phyloP scores from a whole-genome alignment of 805 yeast genomes.

The Candida corydali region DNA sequence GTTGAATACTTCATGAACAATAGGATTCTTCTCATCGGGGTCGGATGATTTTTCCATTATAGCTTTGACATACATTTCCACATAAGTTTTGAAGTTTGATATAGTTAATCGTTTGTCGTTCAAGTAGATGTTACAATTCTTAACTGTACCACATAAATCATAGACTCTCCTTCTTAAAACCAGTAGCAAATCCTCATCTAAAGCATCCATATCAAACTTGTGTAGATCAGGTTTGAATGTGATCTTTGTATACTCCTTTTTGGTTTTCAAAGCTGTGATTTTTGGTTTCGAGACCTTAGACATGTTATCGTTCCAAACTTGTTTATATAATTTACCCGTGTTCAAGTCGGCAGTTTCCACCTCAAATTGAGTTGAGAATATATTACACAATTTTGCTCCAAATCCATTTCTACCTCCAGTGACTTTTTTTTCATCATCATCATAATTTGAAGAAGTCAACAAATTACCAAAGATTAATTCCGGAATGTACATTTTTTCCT shows the following conservation, averaged over 20 bases:
- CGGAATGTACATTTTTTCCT: constrained; percentile 90
- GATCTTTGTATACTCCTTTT: constrained; percentile 78
- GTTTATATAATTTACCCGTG: constrained; percentile 61
- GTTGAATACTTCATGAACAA: constrained; percentile 75
- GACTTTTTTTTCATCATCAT: constrained; percentile 91
- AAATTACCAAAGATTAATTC: constrained; percentile 94
- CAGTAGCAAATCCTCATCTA: constrained; percentile 80
- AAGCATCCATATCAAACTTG: constrained; percentile 77
- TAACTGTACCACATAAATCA: constrained; percentile 91
- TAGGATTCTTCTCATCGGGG: constrained; percentile 34
- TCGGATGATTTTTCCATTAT: constrained; percentile 49
- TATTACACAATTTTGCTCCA: constrained; percentile 96
- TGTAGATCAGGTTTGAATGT: constrained; percentile 83
- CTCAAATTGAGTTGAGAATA: constrained; percentile 81
- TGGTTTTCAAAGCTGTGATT: constrained; percentile 54
- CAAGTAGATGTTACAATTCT: constrained; percentile 71
- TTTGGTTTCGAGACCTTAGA: constrained; percentile 68
- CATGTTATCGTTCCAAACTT: constrained; percentile 90
- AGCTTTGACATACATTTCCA: constrained; percentile 84
- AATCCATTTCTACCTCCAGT: constrained; percentile 98
- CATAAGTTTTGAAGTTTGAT: constrained; percentile 77
- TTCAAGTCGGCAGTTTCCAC: constrained; percentile 84
- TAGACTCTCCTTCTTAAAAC: constrained; percentile 90
- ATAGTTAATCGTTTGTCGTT: constrained; percentile 71
- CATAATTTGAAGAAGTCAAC: constrained; percentile 92